A percentile compares a stretch with the other conserved stretches of the same genome.
Evolutionary conservation across 2,329 filamentous ascomycete genomes (phyloP).

Genomic region (Aureobasidium pullulans): DNA sequence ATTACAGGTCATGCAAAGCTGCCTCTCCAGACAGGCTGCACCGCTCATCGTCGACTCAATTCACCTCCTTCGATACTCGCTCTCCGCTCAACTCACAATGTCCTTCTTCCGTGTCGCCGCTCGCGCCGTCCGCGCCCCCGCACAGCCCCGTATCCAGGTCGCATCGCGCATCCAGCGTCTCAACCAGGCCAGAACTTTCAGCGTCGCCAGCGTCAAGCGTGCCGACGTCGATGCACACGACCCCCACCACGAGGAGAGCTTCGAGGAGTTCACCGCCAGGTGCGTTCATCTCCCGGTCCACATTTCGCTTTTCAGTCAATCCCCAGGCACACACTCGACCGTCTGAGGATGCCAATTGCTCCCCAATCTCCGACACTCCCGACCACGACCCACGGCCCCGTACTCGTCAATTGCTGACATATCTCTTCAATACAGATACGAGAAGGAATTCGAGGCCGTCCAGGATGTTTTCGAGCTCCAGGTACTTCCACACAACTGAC

Average conservation of each 20-base stretch:
- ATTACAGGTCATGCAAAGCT: background rate
- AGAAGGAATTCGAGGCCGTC: slow-evolving; percentile 97
- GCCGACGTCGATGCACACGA: slow-evolving; percentile 34
- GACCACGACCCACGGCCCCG: background rate
- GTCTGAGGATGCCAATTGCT: background rate
- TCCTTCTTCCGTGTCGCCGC: slow-evolving; percentile 21
- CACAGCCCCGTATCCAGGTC: slow-evolving; percentile 18
- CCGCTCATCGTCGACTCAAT: slow-evolving; percentile 15
- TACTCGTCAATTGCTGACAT: slow-evolving; percentile 12
- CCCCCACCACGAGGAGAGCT: slow-evolving; percentile 85
- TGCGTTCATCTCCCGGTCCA: slow-evolving; percentile 47
- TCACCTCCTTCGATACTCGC: slow-evolving; percentile 12
- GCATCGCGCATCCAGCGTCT: slow-evolving; percentile 13
- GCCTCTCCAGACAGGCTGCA: background rate
- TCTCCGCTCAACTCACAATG: slow-evolving; percentile 18
- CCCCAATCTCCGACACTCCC: background rate
- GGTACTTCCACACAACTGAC: slow-evolving; percentile 48
- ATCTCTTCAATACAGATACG: slow-evolving; percentile 60
- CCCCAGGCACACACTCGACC: slow-evolving; percentile 51
- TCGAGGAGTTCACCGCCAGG: slow-evolving; percentile 98
- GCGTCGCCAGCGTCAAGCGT: slow-evolving; percentile 41
- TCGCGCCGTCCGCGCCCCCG: slow-evolving; percentile 19
- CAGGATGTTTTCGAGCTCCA: slow-evolving; percentile 99
- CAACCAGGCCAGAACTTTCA: slow-evolving; percentile 34
- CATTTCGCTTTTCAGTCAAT: slow-evolving; percentile 40